Conservation (phyloP, 2,329 filamentous ascomycete species). For the Pseudogymnoascus sp. region DNA sequence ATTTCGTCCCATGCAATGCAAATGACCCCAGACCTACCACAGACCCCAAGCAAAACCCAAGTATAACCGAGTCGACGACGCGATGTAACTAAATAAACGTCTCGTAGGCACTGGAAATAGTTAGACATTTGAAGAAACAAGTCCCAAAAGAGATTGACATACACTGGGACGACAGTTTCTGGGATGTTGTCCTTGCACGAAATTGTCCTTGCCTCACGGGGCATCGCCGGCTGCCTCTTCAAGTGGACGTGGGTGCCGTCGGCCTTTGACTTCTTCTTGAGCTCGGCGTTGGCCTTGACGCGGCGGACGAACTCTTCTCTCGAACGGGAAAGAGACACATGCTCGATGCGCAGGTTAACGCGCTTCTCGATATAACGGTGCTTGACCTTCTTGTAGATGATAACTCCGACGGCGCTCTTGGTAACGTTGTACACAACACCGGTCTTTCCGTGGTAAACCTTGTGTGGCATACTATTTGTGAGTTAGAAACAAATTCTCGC, state of each 20-base stretch:
- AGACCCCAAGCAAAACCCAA: slow-evolving; percentile 12
- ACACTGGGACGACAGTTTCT: slow-evolving; percentile 75
- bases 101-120: slow-evolving; percentile 17
- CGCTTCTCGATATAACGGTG: slow-evolving; percentile 99
- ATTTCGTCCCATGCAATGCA: slow-evolving; percentile 7
- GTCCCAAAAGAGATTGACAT: neutral
- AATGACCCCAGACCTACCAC: slow-evolving; percentile 11
- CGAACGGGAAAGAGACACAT: slow-evolving; percentile 89
- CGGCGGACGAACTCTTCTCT: slow-evolving; percentile 93
- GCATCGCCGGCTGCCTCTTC: slow-evolving; percentile 80
- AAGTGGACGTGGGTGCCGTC: slow-evolving; percentile 82
- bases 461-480: slow-evolving; percentile 80
- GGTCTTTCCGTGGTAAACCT: slow-evolving; percentile 99
- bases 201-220: slow-evolving; percentile 75
- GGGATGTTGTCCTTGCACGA: slow-evolving; percentile 75
- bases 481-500: slow-evolving; percentile 17
- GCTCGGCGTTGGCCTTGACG: slow-evolving; percentile 91
- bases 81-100: slow-evolving; percentile 13
- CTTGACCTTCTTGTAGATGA: slow-evolving; percentile 99
- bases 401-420: slow-evolving; percentile 94
- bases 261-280: slow-evolving; percentile 88
- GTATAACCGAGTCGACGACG: slow-evolving; percentile 2
- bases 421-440: slow-evolving; percentile 98
- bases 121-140: slow-evolving; percentile 96
- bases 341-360: slow-evolving; percentile 97